A percentile compares a stretch with the other conserved stretches of the same genome.
Conservation (phyloP, 306 rosid species). For the Sicyos edulis region DNA sequence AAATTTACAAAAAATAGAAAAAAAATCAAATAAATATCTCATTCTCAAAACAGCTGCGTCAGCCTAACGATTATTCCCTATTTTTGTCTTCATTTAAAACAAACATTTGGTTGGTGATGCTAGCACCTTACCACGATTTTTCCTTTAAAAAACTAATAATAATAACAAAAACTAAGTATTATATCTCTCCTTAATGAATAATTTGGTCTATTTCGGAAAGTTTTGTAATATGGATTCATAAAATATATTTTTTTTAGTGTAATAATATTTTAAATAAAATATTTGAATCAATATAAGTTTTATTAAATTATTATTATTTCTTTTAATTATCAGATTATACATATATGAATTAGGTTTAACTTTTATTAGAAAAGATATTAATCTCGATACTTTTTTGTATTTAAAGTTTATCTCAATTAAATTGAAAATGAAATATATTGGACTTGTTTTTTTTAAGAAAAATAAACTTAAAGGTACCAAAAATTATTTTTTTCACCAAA, state of each 20-base stretch:
- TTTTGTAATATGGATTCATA: background rate
- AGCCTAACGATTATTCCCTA: conserved; percentile 8
- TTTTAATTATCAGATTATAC: too few species aligned
- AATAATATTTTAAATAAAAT: too few species aligned
- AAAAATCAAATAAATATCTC: conserved; percentile 1
- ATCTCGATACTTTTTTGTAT: background rate
- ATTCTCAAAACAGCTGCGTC: conserved; percentile 13
- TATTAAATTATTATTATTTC: too few species aligned
- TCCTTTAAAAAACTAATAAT: background rate
- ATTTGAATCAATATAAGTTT: too few species aligned
- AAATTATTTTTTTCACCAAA: too few species aligned
- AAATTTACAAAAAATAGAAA: background rate
- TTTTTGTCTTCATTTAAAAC: conserved; percentile 18
- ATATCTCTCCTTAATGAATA: too few species aligned
- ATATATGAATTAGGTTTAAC: too few species aligned
- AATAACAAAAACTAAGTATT: background rate
- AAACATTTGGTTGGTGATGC: conserved; percentile 20
- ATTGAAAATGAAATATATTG: background rate
- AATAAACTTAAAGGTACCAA: background rate
- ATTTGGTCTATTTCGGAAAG: background rate
- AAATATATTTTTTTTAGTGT: too few species aligned
- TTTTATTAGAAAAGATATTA: background rate
- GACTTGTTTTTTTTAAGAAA: background rate
- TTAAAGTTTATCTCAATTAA: background rate
- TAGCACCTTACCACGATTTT: background rate